Conservation (phyloP, 23 red algal species). For the Chondrus crispus region DNA sequence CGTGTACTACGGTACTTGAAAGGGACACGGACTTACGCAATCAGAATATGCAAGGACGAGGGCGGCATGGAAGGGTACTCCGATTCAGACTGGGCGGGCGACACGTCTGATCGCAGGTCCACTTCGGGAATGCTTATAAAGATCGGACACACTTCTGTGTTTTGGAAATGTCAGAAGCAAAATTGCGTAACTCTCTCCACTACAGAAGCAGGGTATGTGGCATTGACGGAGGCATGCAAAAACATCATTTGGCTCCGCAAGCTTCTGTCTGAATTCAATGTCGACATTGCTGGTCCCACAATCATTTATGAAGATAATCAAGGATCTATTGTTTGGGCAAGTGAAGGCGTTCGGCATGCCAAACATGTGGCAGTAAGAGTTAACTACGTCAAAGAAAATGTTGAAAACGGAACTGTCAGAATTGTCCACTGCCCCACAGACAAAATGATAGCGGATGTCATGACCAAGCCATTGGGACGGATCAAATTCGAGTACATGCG, state of each 20-base stretch:
- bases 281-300: background rate
- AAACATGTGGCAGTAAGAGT: background rate
- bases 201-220: background rate
- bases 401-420: background rate
- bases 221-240: background rate
- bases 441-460: background rate
- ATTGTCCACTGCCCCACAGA: background rate
- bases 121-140: background rate
- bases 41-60: background rate
- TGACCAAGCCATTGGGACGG: background rate
- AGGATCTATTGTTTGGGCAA: background rate
- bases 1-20: background rate
- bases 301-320: slow-evolving; percentile 21
- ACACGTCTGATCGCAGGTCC: background rate
- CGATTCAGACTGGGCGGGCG: background rate
- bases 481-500: background rate
- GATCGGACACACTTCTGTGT: background rate
- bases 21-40: background rate
- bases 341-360: background rate
- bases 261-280: background rate
- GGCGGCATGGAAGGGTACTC: background rate
- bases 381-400: slow-evolving; percentile 1
- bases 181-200: background rate
- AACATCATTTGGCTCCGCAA: background rate
- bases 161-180: background rate